These are phyloP conservation scores for Polygonum aviculare DNA, from an alignment of 148 eudicot species.

Conservation along the genomic window DNA sequence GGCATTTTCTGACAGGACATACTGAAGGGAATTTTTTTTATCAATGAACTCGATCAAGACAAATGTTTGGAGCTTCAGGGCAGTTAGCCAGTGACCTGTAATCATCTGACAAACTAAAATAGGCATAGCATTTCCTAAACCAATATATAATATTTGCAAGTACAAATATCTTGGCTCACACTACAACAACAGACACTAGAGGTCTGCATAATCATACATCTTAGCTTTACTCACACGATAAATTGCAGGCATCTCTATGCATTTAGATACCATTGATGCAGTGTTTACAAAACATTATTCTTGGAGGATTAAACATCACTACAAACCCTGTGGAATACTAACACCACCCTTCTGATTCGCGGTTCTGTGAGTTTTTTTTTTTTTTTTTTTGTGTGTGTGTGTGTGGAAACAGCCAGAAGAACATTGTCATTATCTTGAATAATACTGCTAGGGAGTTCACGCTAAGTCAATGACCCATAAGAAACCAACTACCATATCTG, in stretches of 20 bases:
- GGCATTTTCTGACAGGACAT: background rate
- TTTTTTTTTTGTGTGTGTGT: too few relatives aligned
- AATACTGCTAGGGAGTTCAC: background rate
- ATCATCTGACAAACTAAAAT: background rate
- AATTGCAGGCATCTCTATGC: background rate
- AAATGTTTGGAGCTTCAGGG: background rate
- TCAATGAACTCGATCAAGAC: background rate
- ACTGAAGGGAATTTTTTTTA: background rate
- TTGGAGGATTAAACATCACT: background rate
- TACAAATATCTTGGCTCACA: background rate
- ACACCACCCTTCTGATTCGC: background rate
- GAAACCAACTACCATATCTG: background rate
- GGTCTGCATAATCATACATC: background rate
- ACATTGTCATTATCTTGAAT: background rate
- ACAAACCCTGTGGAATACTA: background rate
- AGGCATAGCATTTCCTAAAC: background rate
- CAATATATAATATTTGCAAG: background rate
- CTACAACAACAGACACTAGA: background rate
- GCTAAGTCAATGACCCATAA: background rate
- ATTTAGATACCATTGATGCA: background rate
- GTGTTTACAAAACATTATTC: background rate
- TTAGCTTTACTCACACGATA: background rate
- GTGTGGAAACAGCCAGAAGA: background rate
- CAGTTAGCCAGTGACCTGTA: background rate
- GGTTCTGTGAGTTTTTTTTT: background rate